phyloP scores from a whole-genome alignment of 2,329 filamentous ascomycete species.

The Colletotrichum sublineola region DNA sequence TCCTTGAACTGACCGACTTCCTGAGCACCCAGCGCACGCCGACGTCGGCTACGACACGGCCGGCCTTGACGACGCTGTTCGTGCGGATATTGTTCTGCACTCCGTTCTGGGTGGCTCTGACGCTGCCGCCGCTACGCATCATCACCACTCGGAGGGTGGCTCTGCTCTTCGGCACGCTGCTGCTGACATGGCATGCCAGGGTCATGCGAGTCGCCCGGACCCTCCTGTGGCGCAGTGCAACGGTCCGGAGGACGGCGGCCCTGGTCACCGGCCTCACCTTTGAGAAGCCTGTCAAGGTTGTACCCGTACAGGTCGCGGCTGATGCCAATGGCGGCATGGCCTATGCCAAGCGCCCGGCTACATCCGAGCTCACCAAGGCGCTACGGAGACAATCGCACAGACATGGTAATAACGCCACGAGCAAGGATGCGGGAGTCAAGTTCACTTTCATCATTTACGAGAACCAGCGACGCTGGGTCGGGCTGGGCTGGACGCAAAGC shows the following conservation, averaged over 20 bases:
- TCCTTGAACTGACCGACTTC: slow-evolving; percentile 91
- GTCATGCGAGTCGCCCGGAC: slow-evolving; percentile 87
- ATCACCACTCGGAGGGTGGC: slow-evolving; percentile 89
- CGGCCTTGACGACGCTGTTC: slow-evolving; percentile 89
- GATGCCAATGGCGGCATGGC: slow-evolving; percentile 41
- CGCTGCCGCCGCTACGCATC: slow-evolving; percentile 84
- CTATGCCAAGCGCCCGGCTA: slow-evolving; percentile 51
- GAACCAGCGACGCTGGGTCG: slow-evolving; percentile 95
- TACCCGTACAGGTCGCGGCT: slow-evolving; percentile 31
- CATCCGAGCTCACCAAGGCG: slow-evolving; percentile 63
- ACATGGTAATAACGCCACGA: slow-evolving; percentile 51
- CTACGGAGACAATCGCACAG: slow-evolving; percentile 50
- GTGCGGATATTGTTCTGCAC: slow-evolving; percentile 89
- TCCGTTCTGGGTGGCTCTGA: slow-evolving; percentile 87
- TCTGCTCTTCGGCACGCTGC: slow-evolving; percentile 86
- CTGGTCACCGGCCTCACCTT: slow-evolving; percentile 87
- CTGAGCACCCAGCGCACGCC: slow-evolving; percentile 91
- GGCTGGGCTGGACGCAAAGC: slow-evolving; percentile 93
- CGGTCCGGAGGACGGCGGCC: slow-evolving; percentile 76
- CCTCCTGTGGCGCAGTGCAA: slow-evolving; percentile 89
- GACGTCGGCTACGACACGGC: slow-evolving; percentile 90
- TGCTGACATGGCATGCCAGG: slow-evolving; percentile 92
- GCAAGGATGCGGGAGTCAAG: slow-evolving; percentile 82
- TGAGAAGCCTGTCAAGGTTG: slow-evolving; percentile 60
- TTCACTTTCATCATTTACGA: slow-evolving; percentile 98